Evolutionary conservation across 2,329 filamentous ascomycete species (phyloP).

Genomic region (Gnomoniopsis smithogilvyi): DNA sequence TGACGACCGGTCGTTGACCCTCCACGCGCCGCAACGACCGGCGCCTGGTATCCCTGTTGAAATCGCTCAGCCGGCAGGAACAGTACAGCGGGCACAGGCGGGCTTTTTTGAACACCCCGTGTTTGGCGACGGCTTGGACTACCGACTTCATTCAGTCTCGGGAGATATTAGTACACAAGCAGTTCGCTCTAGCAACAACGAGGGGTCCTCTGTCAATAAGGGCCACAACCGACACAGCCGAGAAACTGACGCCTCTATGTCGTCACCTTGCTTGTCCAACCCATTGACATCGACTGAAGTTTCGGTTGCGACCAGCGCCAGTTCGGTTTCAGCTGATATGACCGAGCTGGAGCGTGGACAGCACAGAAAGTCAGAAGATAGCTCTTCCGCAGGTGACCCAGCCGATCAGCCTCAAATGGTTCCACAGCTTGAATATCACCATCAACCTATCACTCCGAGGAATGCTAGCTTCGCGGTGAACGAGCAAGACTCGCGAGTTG

Average conservation of each 20-base stretch:
- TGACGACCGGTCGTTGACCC: conserved; percentile 30
- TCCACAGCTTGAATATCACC: conserved; percentile 61
- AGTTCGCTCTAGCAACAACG: conserved; percentile 21
- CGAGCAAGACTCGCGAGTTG: conserved; percentile 38
- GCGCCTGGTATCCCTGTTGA: conserved; percentile 30
- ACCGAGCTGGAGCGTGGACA: conserved; percentile 45
- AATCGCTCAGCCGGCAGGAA: conserved; percentile 15
- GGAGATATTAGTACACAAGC: conserved; percentile 18
- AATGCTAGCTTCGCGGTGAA: conserved; percentile 38
- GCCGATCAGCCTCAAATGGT: conserved; percentile 41
- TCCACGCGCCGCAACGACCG: conserved; percentile 35
- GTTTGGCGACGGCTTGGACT: conserved; percentile 1
- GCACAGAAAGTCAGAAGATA: conserved; percentile 33
- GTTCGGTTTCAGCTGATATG: conserved; percentile 46
- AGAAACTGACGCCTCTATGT: conserved; percentile 50
- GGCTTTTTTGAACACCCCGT: background rate
- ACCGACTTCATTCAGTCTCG: conserved; percentile 22
- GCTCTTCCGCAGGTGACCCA: conserved; percentile 48
- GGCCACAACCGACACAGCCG: conserved; percentile 46
- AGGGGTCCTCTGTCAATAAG: conserved; percentile 31
- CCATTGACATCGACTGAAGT: conserved; percentile 49
- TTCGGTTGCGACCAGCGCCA: conserved; percentile 53
- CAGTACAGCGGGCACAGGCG: conserved; percentile 8
- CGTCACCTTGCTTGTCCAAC: conserved; percentile 46
- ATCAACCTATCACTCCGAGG: conserved; percentile 42